Evolutionary conservation across 2,329 filamentous ascomycete species (phyloP).

Genomic region (Calonectria honghensis): DNA sequence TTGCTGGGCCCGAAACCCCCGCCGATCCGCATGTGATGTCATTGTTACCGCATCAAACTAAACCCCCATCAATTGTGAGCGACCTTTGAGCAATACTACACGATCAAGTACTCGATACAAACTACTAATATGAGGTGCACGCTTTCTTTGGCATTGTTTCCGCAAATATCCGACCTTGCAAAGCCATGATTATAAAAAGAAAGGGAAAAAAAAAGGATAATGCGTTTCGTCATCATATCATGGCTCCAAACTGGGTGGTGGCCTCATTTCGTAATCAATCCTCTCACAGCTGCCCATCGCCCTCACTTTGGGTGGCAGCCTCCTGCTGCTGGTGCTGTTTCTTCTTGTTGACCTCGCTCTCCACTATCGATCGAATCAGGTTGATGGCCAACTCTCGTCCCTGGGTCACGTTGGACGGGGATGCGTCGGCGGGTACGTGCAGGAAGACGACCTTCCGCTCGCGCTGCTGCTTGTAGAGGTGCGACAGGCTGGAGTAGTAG

Average conservation of each 20-base stretch:
- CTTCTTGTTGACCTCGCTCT: constrained; percentile 65
- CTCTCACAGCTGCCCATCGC: constrained; percentile 30
- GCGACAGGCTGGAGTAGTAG: constrained; percentile 81
- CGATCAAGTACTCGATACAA: constrained; percentile 15
- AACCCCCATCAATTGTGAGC: not conserved
- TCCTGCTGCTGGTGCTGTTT: constrained; percentile 32
- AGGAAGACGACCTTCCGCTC: constrained; percentile 78
- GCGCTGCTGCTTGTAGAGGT: constrained; percentile 69
- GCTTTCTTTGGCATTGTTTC: not conserved
- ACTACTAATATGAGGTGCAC: not conserved
- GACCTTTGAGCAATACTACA: not conserved
- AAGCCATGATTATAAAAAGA: not conserved
- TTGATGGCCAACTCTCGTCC: constrained; percentile 73
- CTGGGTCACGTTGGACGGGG: constrained; percentile 66
- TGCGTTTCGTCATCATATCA: not conserved
- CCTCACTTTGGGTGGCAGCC: constrained; percentile 2
- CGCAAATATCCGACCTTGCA: not conserved
- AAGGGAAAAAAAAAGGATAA: not conserved
- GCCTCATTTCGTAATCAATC: not conserved
- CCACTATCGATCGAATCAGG: constrained; percentile 74
- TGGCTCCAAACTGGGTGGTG: not conserved
- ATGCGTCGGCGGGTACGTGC: constrained; percentile 80
- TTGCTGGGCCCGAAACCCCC: not conserved
- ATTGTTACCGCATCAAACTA: constrained; percentile 3
- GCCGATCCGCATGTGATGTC: constrained; percentile 21